phyloP scores from a whole-genome alignment of 1,139 yeast genomes.

The Magnusiomyces tetraspermus region DNA sequence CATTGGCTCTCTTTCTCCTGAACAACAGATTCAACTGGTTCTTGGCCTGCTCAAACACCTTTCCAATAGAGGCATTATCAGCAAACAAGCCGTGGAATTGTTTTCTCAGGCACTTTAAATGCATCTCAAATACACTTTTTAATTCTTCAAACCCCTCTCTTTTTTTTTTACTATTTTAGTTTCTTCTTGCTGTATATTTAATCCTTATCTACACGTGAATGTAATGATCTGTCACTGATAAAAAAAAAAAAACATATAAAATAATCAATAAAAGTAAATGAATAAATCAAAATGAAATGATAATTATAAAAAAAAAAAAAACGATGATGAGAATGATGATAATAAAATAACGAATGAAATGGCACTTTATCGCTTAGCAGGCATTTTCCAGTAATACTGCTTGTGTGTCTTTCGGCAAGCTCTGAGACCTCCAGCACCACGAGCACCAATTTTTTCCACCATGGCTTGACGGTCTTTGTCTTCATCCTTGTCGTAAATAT shows the following conservation, averaged over 20 bases:
- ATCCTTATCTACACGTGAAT: neutral
- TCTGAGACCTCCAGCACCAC: slow-evolving; percentile 50
- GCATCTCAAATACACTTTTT: too few relatives aligned
- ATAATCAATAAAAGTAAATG: neutral
- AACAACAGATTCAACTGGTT: slow-evolving; percentile 57
- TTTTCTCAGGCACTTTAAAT: slow-evolving; percentile 14
- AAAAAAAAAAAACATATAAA: neutral
- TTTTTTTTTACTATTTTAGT: neutral
- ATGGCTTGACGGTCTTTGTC: slow-evolving; percentile 59
- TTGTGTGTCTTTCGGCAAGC: slow-evolving; percentile 90
- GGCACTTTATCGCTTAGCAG: slow-evolving; percentile 3
- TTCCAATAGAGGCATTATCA: slow-evolving; percentile 44
- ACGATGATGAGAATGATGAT: too few relatives aligned
- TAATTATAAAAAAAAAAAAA: neutral
- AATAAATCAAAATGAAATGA: neutral
- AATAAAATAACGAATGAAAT: neutral
- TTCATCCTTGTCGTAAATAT: slow-evolving; percentile 70
- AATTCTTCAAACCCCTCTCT: too few relatives aligned
- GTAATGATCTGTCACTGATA: neutral
- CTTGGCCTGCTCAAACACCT: slow-evolving; percentile 55
- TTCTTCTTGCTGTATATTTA: neutral
- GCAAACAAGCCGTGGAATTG: slow-evolving; percentile 29
- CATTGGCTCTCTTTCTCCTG: slow-evolving; percentile 57
- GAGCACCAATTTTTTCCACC: slow-evolving; percentile 63
- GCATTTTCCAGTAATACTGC: slow-evolving; percentile 38